Base-by-base conservation (phyloP, 768 basidiomycete genomes). In the Pholiota conissans region DNA sequence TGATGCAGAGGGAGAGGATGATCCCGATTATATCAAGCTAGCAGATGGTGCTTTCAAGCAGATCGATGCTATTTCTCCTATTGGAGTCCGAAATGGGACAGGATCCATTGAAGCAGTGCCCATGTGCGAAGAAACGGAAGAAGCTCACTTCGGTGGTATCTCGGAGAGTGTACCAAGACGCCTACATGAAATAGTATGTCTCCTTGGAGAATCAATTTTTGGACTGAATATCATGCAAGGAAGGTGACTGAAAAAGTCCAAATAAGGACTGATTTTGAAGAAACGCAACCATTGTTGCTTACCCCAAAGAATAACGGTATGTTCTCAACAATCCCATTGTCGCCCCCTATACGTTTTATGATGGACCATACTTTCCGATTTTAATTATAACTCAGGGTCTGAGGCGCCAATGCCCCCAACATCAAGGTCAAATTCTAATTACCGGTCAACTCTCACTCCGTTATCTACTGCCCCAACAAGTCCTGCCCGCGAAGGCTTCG, bases 1-100 rank as follows among this genome's bases (percentile, higher is more conserved):
- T 13, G 87, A 90, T 65, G 85, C 83, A 6, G 79, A 83, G 10
- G 84, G 84, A 8, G 86, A 89, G 50, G 81, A 81, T 24, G 84
- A 86, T 62, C 74, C 76, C 0, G 82, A 81, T 34, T 79, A 76
- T 59, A 60, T 69, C 34, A 60, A 55, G 35, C 69, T 69, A 48
- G 60, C 73, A 4, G 76, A 79, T 60, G 78, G 76, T 30, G 67
- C 67, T n/a, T 76, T 71, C 49, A 61, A 63, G 29, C 65, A 47
- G 51, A 53, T 66, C 18, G 63, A 64, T 10, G 64, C 65, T 35
- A 68, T 71, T 16, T 67, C 72, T 26, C 87, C 86, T 2, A 69
- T 87, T 26, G 90, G 90, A 10, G 61, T 89, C 11, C 74, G 85
- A 58, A 81, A 80, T 60, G 75, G 80, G 20, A 76, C 77, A 16